These are phyloP conservation scores for Schizochytrium sp. DNA, from an alignment of 108 stramenopile species.

Conservation along the genomic window DNA sequence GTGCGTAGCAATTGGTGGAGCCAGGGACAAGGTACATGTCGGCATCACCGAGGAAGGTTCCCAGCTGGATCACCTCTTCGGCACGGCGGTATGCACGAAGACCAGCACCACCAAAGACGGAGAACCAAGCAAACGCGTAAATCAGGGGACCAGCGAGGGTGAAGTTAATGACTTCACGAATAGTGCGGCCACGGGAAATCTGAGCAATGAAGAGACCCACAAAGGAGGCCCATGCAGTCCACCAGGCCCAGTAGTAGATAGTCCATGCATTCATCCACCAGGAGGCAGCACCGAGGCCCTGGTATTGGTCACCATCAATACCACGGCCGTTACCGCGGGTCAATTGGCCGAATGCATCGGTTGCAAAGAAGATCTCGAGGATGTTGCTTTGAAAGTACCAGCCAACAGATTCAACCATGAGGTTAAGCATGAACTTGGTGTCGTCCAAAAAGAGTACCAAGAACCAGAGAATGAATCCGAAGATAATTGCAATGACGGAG, in stretches of 20 bases:
- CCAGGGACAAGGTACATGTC: background rate
- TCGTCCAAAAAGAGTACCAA: slow-evolving; percentile 77
- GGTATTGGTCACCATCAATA: slow-evolving; percentile 68
- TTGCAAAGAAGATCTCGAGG: slow-evolving; percentile 9
- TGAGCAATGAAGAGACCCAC: slow-evolving; percentile 82
- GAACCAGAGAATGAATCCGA: slow-evolving; percentile 72
- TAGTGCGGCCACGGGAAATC: slow-evolving; percentile 76
- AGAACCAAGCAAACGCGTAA: slow-evolving; percentile 78
- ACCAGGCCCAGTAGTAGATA: slow-evolving; percentile 82
- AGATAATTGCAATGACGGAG: slow-evolving; percentile 73
- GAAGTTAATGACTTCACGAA: slow-evolving; percentile 71
- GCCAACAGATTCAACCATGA: slow-evolving; percentile 73
- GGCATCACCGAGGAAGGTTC: background rate
- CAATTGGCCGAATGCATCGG: slow-evolving; percentile 45
- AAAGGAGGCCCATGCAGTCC: slow-evolving; percentile 80
- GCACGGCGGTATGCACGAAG: slow-evolving; percentile 65
- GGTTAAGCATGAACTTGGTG: slow-evolving; percentile 75
- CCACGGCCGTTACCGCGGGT: slow-evolving; percentile 68
- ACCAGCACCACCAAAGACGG: slow-evolving; percentile 77
- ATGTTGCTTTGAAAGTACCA: slow-evolving; percentile 69
- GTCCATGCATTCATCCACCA: slow-evolving; percentile 81
- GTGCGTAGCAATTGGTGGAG: slow-evolving; percentile 3
- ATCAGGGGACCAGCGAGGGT: slow-evolving; percentile 68
- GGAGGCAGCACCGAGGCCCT: slow-evolving; percentile 63
- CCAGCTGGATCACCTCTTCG: slow-evolving; percentile 19